Base-by-base conservation (phyloP, 2,329 filamentous ascomycete species). In the Tolypocladium tropicale region DNA sequence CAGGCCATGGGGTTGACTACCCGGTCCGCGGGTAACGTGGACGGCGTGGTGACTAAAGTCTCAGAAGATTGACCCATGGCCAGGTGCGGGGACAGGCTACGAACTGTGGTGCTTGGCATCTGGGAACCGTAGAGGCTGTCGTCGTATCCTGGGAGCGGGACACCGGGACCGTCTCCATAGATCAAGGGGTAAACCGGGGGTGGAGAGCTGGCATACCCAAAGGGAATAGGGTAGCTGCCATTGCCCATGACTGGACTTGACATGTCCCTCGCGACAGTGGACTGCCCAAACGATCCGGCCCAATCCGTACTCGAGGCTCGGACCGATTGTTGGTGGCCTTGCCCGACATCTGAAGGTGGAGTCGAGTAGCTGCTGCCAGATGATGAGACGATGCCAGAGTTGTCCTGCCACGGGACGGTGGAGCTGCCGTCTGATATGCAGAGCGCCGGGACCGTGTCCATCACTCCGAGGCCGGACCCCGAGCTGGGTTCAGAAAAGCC, bases 301-400 rank as follows among this genome's bases (percentile, higher is more conserved):
- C 72, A 76, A 23, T 69, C 67, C 1, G 62, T 57, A 21, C 63
- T 65, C 3, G 70, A 64, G 6, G 67, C 60, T 11, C 61, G 63
- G 16, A 61, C 62, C n/a, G 65, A 59, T 2, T 63, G 57, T 7
- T 61, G 64, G n/a, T 65, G 59, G 41, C 63, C 63, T 28, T 65
- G 59, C 2, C 68, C 62, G 49, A 65, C 68, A 16, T 76, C 74
- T 7, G 76, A 74, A 21, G 75, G 62, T 11, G 62, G 72, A 3
- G 77, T 76, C 3, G 78, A 79, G 60, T 74, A 79, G 28, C 68
- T 69, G 64, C 76, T 78, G 49, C 75, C 74, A 9, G 76, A 70
- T 14, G 77, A 77, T 4, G 76, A 77, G 4, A 70, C 63, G 67
- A 75, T 74, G 6, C 68, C 69, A 10, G 76, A 71, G 52, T 63